Conservation (phyloP, 2,329 filamentous ascomycete genomes). For the Colletotrichum sidae region DNA sequence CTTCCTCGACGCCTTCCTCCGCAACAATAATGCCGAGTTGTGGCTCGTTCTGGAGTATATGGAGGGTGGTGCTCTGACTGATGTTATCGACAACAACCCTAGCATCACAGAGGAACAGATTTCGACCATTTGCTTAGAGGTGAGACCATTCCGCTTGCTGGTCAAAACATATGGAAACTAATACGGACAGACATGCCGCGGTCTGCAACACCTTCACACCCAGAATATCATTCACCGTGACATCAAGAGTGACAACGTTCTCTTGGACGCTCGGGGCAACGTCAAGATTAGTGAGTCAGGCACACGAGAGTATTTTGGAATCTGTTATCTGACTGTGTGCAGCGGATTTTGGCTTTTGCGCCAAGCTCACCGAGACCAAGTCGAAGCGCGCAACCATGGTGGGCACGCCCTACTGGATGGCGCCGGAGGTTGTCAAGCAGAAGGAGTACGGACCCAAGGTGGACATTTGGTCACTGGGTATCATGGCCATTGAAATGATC, state of each 20-base stretch:
- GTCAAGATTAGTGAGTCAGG: slow-evolving; percentile 91
- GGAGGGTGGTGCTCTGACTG: slow-evolving; percentile 96
- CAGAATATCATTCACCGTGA: slow-evolving; percentile 99
- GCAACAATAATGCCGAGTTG: slow-evolving; percentile 94
- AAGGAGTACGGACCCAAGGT: slow-evolving; percentile 99
- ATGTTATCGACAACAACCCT: slow-evolving; percentile 98
- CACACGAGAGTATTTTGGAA: background rate
- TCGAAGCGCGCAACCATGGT: slow-evolving; percentile 99
- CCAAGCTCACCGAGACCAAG: slow-evolving; percentile 96
- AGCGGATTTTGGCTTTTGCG: slow-evolving; percentile 99
- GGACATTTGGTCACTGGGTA: slow-evolving; percentile 98
- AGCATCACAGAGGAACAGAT: slow-evolving; percentile 97
- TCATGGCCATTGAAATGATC: slow-evolving; percentile 99
- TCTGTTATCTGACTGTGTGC: slow-evolving; percentile 45
- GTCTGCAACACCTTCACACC: slow-evolving; percentile 91
- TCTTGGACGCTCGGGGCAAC: slow-evolving; percentile 92
- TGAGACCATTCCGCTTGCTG: slow-evolving; percentile 55
- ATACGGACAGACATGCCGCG: slow-evolving; percentile 84
- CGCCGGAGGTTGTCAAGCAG: slow-evolving; percentile 98
- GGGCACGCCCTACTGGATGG: slow-evolving; percentile 99
- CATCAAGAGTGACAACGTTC: slow-evolving; percentile 99
- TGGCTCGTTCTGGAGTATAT: slow-evolving; percentile 99
- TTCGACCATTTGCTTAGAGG: slow-evolving; percentile 95
- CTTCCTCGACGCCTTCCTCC: slow-evolving; percentile 95
- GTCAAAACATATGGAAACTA: slow-evolving; percentile 31